Conservation (phyloP, 2,329 filamentous ascomycete genomes). For the Cladosporium phlei region DNA sequence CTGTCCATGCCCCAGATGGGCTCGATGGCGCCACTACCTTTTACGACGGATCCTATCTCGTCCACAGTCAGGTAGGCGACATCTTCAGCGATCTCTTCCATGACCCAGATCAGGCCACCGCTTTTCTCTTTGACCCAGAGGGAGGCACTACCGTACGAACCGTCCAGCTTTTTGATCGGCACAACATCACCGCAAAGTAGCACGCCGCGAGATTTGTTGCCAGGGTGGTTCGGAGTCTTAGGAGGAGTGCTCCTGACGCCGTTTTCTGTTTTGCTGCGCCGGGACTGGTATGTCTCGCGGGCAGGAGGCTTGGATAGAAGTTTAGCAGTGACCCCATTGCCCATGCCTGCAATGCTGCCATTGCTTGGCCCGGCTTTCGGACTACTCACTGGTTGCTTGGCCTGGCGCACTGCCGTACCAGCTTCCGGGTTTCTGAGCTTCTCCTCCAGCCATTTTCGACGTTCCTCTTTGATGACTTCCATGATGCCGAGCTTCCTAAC, state of each 20-base stretch:
- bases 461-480: conserved; percentile 87
- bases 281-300: conserved; percentile 47
- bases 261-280: conserved; percentile 62
- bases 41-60: conserved; percentile 68
- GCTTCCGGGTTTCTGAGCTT: conserved; percentile 66
- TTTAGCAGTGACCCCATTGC: conserved; percentile 81
- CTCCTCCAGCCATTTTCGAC: conserved; percentile 81
- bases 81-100: conserved; percentile 96
- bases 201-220: conserved; percentile 78
- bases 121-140: conserved; percentile 98
- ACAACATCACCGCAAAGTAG: conserved; percentile 96
- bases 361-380: conserved; percentile 23
- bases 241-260: conserved; percentile 48
- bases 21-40: conserved; percentile 68
- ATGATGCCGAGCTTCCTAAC: conserved; percentile 91
- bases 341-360: conserved; percentile 54
- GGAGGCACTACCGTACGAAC: conserved; percentile 84
- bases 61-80: conserved; percentile 73
- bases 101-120: conserved; percentile 89
- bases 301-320: conserved; percentile 77
- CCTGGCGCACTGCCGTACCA: conserved; percentile 20
- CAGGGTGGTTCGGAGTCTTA: conserved; percentile 58
- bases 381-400: conserved; percentile 25
- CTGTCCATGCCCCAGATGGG: conserved; percentile 78
- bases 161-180: conserved; percentile 93